These are phyloP conservation scores for Trichoderma endophyticum DNA, from an alignment of 2,329 filamentous ascomycete genomes.

Conservation along the genomic window DNA sequence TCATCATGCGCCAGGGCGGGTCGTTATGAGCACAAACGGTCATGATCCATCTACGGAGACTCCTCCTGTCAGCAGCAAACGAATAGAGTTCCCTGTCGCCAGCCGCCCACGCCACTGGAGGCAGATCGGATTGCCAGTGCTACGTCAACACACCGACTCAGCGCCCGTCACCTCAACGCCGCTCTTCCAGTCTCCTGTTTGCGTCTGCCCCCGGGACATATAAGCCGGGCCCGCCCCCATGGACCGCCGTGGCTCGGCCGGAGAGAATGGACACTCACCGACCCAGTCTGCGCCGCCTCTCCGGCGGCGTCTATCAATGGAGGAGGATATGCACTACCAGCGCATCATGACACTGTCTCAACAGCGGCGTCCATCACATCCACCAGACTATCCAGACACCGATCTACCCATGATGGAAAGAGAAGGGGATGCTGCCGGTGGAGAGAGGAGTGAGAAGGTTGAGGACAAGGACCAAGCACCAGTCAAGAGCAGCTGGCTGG, in stretches of 20 bases:
- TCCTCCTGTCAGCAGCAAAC: slow-evolving; percentile 23
- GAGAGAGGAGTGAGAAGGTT: background rate
- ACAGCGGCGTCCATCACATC: slow-evolving; percentile 43
- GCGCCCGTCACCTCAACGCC: slow-evolving; percentile 2
- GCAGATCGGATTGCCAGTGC: slow-evolving; percentile 7
- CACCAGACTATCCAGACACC: slow-evolving; percentile 43
- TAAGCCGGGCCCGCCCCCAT: slow-evolving; percentile 29
- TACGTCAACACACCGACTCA: slow-evolving; percentile 13
- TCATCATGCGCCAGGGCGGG: slow-evolving; percentile 33
- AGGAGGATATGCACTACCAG: slow-evolving; percentile 54
- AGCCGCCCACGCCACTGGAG: slow-evolving; percentile 11
- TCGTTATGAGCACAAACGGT: slow-evolving; percentile 36
- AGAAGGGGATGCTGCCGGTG: slow-evolving; percentile 27
- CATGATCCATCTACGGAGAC: slow-evolving; percentile 35
- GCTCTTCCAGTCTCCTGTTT: slow-evolving; percentile 9
- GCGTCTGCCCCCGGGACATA: slow-evolving; percentile 20
- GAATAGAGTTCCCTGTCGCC: slow-evolving; percentile 18
- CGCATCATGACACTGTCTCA: slow-evolving; percentile 45
- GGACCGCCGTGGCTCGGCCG: slow-evolving; percentile 32
- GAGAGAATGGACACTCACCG: slow-evolving; percentile 35
- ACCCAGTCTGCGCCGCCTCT: slow-evolving; percentile 34
- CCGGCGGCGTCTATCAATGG: slow-evolving; percentile 50
- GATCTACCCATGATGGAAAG: slow-evolving; percentile 16
- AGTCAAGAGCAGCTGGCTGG: slow-evolving; percentile 6
- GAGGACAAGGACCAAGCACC: background rate